phyloP scores from a whole-genome alignment of 345 rosid genomes.

The Brassica napus region DNA sequence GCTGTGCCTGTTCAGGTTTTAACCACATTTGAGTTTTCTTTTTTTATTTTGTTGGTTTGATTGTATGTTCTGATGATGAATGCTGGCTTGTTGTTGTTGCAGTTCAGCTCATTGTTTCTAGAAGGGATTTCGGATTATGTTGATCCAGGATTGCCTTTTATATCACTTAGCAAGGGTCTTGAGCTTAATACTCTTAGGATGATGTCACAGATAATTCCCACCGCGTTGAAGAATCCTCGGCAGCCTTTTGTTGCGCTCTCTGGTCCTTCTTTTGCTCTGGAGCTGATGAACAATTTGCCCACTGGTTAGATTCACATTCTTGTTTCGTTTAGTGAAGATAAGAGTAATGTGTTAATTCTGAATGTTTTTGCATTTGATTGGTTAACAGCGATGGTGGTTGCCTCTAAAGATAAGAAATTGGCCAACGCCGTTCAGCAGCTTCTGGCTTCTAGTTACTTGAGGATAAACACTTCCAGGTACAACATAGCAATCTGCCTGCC shows the following conservation, averaged over 20 bases:
- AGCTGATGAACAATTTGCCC: conserved; percentile 83
- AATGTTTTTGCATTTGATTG: conserved; percentile 10
- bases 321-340: background rate
- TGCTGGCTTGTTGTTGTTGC: conserved; percentile 41
- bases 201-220: conserved; percentile 95
- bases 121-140: conserved; percentile 74
- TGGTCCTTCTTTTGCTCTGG: conserved; percentile 90
- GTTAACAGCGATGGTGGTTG: conserved; percentile 88
- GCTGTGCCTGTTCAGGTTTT: conserved; percentile 93
- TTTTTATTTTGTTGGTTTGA: background rate
- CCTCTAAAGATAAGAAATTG: conserved; percentile 81
- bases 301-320: conserved; percentile 53
- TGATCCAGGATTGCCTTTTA: conserved; percentile 84
- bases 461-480: conserved; percentile 91
- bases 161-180: conserved; percentile 91
- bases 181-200: conserved; percentile 86
- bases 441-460: conserved; percentile 73
- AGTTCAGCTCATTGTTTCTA: conserved; percentile 84
- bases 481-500: background rate
- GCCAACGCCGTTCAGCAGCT: conserved; percentile 83
- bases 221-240: conserved; percentile 65
- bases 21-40: background rate
- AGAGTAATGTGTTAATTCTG: background rate
- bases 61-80: conserved; percentile 27
- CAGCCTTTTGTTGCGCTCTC: conserved; percentile 89